Evolutionary conservation across 148 eudicot genomes (phyloP).

Genomic region (Camellia granthamiana): DNA sequence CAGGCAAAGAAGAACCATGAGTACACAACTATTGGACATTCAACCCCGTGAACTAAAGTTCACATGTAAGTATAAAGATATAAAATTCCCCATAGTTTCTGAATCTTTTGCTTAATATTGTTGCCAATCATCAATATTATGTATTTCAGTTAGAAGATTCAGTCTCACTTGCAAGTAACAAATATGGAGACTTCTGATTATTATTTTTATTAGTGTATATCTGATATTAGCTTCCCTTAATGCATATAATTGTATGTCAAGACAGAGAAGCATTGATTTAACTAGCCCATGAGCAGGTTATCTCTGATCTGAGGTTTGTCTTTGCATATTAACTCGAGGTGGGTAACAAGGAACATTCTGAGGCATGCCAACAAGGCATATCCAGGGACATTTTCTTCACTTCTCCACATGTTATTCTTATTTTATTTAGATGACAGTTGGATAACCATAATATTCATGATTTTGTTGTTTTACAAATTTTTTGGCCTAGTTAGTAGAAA

Average conservation of each 20-base stretch:
- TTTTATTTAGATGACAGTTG: background rate
- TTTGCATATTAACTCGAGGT: background rate
- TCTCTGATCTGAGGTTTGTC: background rate
- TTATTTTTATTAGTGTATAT: background rate
- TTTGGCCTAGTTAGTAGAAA: background rate
- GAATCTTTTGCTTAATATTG: background rate
- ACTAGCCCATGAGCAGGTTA: background rate
- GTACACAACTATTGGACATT: conserved; percentile 51
- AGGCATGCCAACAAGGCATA: too few species aligned
- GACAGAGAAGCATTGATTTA: background rate
- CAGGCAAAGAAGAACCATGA: conserved; percentile 33
- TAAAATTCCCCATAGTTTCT: conserved; percentile 1
- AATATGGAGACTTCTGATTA: background rate
- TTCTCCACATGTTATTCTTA: background rate
- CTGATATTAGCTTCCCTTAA: background rate
- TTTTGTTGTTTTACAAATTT: background rate
- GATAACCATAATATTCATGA: background rate
- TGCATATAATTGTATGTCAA: background rate
- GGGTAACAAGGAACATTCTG: background rate
- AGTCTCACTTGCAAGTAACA: background rate
- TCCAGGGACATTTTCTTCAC: background rate
- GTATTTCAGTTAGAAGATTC: background rate
- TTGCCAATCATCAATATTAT: background rate
- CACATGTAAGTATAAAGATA: conserved; percentile 41
- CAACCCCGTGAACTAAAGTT: conserved; percentile 64